A percentile compares a stretch with the other conserved stretches of the same genome.
These are phyloP conservation scores for Phytophthora litchii DNA, from an alignment of 352 stramenopile genomes.

Conservation along the genomic window DNA sequence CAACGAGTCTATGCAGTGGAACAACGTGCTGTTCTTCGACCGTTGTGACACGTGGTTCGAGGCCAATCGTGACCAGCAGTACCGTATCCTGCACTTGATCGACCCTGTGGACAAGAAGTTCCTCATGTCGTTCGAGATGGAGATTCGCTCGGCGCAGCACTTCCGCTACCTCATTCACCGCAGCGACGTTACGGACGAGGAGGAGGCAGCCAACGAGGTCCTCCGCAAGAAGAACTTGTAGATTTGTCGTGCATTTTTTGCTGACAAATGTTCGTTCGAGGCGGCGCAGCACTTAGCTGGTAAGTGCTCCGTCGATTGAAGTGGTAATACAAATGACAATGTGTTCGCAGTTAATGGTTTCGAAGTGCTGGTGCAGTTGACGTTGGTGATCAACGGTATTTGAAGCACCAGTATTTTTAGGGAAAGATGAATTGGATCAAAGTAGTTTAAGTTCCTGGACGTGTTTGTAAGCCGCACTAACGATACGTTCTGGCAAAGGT, in stretches of 20 bases:
- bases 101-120: slow-evolving; percentile 69
- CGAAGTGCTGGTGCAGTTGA: background rate
- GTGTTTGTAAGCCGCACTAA: background rate
- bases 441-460: too few relatives aligned
- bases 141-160: slow-evolving; percentile 74
- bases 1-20: slow-evolving; percentile 73
- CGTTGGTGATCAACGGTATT: slow-evolving; percentile 6
- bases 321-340: slow-evolving; percentile 33
- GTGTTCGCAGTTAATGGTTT: slow-evolving; percentile 5
- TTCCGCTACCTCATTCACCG: slow-evolving; percentile 74
- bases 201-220: slow-evolving; percentile 59
- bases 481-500: slow-evolving; percentile 2
- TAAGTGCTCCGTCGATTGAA: slow-evolving; percentile 28
- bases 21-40: slow-evolving; percentile 77
- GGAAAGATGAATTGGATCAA: too few relatives aligned
- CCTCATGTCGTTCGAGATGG: slow-evolving; percentile 71
- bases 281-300: slow-evolving; percentile 20
- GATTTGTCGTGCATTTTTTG: slow-evolving; percentile 19
- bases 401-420: slow-evolving; percentile 31
- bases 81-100: slow-evolving; percentile 69
- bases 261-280: slow-evolving; percentile 12
- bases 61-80: slow-evolving; percentile 72
- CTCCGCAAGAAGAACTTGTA: slow-evolving; percentile 70
- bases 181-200: slow-evolving; percentile 51
- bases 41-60: slow-evolving; percentile 71